phyloP scores from a whole-genome alignment of 352 stramenopile species.

The Phytophthora vignae region DNA sequence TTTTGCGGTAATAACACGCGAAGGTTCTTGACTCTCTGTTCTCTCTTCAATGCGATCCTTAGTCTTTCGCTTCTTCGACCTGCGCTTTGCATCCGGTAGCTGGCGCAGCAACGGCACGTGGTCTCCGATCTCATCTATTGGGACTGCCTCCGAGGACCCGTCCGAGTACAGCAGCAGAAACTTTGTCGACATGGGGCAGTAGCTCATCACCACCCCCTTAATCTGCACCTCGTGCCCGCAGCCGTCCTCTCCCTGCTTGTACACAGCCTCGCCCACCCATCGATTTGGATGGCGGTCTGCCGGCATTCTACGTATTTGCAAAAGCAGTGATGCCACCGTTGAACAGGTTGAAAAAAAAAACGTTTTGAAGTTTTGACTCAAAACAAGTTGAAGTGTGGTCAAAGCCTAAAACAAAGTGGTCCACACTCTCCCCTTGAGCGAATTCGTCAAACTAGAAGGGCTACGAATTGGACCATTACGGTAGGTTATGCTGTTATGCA shows the following conservation, averaged over 20 bases:
- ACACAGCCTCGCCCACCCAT: conserved; percentile 23
- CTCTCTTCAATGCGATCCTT: not conserved
- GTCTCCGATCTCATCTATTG: conserved; percentile 24
- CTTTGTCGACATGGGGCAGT: conserved; percentile 5
- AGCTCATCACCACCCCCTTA: conserved; percentile 12
- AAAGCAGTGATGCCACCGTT: not conserved
- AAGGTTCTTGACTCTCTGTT: not conserved
- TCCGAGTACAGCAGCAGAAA: conserved; percentile 27
- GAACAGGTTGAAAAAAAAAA: not conserved
- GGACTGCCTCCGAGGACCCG: conserved; percentile 19
- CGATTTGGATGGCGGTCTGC: not conserved
- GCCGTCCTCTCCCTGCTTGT: conserved; percentile 12
- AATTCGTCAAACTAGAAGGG: no score
- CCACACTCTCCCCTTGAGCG: not conserved
- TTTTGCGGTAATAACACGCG: not conserved
- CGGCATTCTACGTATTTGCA: conserved; percentile 1
- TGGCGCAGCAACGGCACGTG: conserved; percentile 18
- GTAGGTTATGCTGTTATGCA: no score
- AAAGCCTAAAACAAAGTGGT: not conserved
- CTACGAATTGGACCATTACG: no score
- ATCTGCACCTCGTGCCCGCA: conserved; percentile 13
- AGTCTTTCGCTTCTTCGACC: not conserved
- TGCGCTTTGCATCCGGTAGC: not conserved
- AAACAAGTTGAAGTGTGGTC: not conserved
- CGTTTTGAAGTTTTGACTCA: no score